These are phyloP conservation scores for Ascochyta clinopodiicola DNA, from an alignment of 2,329 filamentous ascomycete species.

Conservation along the genomic window DNA sequence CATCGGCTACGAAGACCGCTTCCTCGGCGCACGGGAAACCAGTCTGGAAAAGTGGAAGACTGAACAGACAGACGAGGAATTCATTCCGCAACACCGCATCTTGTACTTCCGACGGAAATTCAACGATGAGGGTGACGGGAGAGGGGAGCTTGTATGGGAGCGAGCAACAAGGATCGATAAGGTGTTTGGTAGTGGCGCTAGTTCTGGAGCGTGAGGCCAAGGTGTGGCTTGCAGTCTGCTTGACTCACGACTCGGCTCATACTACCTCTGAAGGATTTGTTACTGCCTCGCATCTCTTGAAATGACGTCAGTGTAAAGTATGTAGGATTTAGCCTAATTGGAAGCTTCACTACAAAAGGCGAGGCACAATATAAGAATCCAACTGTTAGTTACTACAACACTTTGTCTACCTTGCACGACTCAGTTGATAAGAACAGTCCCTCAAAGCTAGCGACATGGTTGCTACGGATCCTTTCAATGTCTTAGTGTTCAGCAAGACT, in stretches of 20 bases:
- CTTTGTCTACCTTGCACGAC: too few relatives aligned
- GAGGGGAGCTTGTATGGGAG: constrained; percentile 58
- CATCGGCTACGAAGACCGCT: constrained; percentile 62
- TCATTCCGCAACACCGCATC: constrained; percentile 63
- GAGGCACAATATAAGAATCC: not conserved
- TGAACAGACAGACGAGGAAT: constrained; percentile 62
- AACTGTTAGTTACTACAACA: too few relatives aligned
- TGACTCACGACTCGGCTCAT: not conserved
- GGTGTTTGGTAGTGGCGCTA: constrained; percentile 54
- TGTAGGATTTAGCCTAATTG: constrained; percentile 5
- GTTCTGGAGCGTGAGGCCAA: not conserved
- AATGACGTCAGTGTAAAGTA: not conserved
- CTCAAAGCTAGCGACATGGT: not conserved
- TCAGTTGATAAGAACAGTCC: too few relatives aligned
- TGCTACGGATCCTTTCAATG: constrained; percentile 8
- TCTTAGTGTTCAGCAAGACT: constrained; percentile 39
- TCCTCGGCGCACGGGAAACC: constrained; percentile 58
- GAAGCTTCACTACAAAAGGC: not conserved
- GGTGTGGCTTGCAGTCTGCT: not conserved
- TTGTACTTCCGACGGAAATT: constrained; percentile 56
- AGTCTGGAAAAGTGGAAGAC: constrained; percentile 59
- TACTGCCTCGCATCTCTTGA: not conserved
- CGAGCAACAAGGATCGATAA: constrained; percentile 54
- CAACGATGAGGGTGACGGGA: constrained; percentile 25
- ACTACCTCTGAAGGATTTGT: not conserved